A percentile compares a stretch with the other conserved stretches of the same genome.
phyloP scores from a whole-genome alignment of 2,329 filamentous ascomycete species.

The Allantophomopsis cytisporea region DNA sequence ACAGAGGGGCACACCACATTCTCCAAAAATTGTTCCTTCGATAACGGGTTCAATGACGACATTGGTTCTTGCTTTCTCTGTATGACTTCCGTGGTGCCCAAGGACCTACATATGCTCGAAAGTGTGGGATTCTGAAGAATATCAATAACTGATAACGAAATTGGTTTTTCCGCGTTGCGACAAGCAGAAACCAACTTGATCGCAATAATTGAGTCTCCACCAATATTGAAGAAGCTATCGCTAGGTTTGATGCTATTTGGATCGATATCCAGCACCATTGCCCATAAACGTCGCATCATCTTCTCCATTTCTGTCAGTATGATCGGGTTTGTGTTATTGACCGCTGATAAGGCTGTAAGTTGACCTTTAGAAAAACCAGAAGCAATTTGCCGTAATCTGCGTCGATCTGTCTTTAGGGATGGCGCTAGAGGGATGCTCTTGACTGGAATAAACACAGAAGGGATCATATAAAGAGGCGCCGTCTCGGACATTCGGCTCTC shows the following conservation, averaged over 20 bases:
- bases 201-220: constrained; percentile 29
- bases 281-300: constrained; percentile 22
- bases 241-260: constrained; percentile 14
- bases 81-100: neutral
- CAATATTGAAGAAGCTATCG: constrained; percentile 22
- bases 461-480: constrained; percentile 21
- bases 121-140: constrained; percentile 6
- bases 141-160: constrained; percentile 3
- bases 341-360: constrained; percentile 1
- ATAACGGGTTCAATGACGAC: too few relatives aligned
- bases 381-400: neutral
- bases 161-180: constrained; percentile 1
- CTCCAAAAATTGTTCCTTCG: too few relatives aligned
- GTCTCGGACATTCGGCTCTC: constrained; percentile 12
- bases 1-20: too few relatives aligned
- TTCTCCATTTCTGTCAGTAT: constrained; percentile 7
- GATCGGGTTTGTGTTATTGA: neutral
- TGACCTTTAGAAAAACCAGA: neutral
- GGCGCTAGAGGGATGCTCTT: constrained; percentile 16
- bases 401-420: constrained; percentile 20
- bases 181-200: constrained; percentile 25
- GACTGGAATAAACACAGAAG: constrained; percentile 14
- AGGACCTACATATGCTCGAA: constrained; percentile 2
- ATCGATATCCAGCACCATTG: constrained; percentile 23
- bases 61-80: neutral